phyloP scores from a whole-genome alignment of 345 rosid genomes.

The Lepidium didymum region DNA sequence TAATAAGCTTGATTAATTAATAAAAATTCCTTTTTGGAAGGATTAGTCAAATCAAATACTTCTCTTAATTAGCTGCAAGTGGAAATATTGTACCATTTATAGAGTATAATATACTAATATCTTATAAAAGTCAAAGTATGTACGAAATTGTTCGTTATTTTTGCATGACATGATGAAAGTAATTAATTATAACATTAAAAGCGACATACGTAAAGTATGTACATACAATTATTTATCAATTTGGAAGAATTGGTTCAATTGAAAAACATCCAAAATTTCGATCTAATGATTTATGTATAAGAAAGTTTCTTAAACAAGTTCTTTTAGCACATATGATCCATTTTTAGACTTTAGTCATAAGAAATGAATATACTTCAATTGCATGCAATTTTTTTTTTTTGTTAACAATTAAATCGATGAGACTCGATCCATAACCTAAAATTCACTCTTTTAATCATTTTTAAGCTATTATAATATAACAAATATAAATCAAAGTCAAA shows the following conservation, averaged over 20 bases:
- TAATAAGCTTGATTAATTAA: neutral
- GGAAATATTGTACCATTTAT: neutral
- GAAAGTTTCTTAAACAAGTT: neutral
- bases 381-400: no score
- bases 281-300: neutral
- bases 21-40: neutral
- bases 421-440: no score
- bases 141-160: neutral
- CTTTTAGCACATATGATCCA: neutral
- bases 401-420: no score
- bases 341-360: neutral
- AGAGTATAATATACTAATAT: neutral
- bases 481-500: no score
- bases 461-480: no score
- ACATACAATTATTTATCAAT: neutral
- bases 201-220: neutral
- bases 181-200: neutral
- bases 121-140: slow-evolving; percentile 2
- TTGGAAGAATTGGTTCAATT: neutral
- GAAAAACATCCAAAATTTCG: neutral
- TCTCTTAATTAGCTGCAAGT: slow-evolving; percentile 11
- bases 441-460: no score
- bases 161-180: neutral
- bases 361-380: no score
- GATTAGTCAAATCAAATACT: slow-evolving; percentile 23